A percentile compares a stretch with the other conserved stretches of the same genome.
Conservation (phyloP, 106 monocot genomes). For the Dioscorea zingiberensis region DNA sequence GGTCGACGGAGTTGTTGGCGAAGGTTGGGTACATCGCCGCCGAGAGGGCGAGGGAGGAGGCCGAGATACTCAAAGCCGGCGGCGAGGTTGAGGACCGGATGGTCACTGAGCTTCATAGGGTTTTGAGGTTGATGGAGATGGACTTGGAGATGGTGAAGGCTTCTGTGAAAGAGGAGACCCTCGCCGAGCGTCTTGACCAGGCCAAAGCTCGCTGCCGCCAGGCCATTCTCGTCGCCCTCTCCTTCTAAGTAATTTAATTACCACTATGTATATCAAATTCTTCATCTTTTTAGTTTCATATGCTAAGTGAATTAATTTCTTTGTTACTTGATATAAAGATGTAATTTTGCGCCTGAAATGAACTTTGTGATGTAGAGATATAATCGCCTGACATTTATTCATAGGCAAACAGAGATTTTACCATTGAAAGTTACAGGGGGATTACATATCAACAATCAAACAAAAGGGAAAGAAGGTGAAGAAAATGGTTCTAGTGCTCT, state of each 20-base stretch:
- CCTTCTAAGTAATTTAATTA: slow-evolving; percentile 29
- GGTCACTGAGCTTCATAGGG: slow-evolving; percentile 65
- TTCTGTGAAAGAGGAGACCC: slow-evolving; percentile 74
- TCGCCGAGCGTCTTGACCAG: slow-evolving; percentile 48
- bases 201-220: slow-evolving; percentile 72
- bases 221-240: slow-evolving; percentile 68
- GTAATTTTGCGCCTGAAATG: no score
- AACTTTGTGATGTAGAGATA: no score
- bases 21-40: slow-evolving; percentile 62
- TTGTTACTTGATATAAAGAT: no score
- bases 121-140: slow-evolving; percentile 83
- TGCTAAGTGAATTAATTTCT: no score
- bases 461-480: no score
- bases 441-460: no score
- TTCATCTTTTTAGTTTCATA: no score
- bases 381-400: no score
- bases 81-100: slow-evolving; percentile 41
- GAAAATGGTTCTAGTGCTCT: no score
- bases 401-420: no score
- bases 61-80: slow-evolving; percentile 44
- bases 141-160: slow-evolving; percentile 87
- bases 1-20: slow-evolving; percentile 62
- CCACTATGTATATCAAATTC: no score
- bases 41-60: slow-evolving; percentile 72
- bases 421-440: no score